These are phyloP conservation scores for Arachis hypogaea DNA, from an alignment of 306 rosid genomes.

Conservation along the genomic window DNA sequence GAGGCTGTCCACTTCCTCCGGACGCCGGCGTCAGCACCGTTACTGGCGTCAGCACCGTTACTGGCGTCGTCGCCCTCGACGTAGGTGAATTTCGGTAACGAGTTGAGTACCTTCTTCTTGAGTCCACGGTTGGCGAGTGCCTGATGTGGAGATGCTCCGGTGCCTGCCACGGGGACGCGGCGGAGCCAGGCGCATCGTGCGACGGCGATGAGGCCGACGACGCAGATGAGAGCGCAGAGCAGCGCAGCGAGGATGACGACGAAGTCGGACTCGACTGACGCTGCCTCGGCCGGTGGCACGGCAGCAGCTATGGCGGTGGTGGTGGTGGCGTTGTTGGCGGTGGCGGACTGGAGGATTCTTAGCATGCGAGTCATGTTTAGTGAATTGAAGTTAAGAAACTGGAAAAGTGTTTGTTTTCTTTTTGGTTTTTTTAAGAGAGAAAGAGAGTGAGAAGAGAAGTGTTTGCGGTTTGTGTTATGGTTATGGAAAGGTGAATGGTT, in stretches of 20 bases:
- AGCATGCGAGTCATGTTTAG: constrained; percentile 52
- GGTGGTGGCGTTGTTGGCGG: constrained; percentile 5
- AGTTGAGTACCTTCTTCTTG: constrained; percentile 70
- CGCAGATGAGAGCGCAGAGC: constrained; percentile 77
- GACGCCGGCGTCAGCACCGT: background rate
- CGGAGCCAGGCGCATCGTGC: constrained; percentile 83
- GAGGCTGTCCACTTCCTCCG: constrained; percentile 38
- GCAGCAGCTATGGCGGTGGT: constrained; percentile 19
- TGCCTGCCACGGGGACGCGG: constrained; percentile 30
- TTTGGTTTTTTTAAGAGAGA: background rate
- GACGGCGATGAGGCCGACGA: constrained; percentile 70
- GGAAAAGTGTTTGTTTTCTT: background rate
- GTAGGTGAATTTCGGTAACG: constrained; percentile 66
- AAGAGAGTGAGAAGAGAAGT: background rate
- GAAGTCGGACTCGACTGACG: constrained; percentile 61
- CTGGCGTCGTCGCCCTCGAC: background rate
- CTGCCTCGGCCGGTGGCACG: constrained; percentile 59
- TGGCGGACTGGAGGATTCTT: constrained; percentile 39
- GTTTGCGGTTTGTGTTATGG: constrained; percentile 1
- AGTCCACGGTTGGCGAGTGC: constrained; percentile 60
- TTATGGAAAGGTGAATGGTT: background rate
- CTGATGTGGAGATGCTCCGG: constrained; percentile 18
- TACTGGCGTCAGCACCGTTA: background rate
- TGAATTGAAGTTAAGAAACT: background rate
- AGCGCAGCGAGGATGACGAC: constrained; percentile 76